These are phyloP conservation scores for Gossypium mustelinum DNA, from an alignment of 345 rosid genomes.

Conservation along the genomic window DNA sequence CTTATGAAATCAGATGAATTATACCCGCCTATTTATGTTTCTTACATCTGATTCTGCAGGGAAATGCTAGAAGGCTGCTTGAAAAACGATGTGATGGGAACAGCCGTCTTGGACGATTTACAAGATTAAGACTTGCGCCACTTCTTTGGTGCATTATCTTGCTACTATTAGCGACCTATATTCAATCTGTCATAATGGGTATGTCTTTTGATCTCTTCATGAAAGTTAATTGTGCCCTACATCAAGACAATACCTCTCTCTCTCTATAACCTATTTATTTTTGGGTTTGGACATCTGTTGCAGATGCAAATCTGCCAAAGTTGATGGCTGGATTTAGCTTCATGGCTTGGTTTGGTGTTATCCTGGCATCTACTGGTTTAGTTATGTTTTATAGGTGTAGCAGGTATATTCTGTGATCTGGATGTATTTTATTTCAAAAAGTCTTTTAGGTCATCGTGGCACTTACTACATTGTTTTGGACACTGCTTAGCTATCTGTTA, in stretches of 20 bases:
- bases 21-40: background rate
- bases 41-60: conserved; percentile 44
- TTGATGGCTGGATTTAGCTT: conserved; percentile 68
- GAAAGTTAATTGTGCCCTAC: conserved; percentile 18
- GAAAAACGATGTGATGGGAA: conserved; percentile 76
- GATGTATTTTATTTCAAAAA: background rate
- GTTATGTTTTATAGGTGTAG: conserved; percentile 86
- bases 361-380: conserved; percentile 70
- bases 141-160: conserved; percentile 66
- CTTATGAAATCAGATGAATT: conserved; percentile 6
- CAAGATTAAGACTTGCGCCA: conserved; percentile 91
- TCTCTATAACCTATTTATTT: background rate
- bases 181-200: conserved; percentile 75
- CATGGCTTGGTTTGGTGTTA: conserved; percentile 79
- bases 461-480: conserved; percentile 10
- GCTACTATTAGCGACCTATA: conserved; percentile 59
- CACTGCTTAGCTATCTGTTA: background rate
- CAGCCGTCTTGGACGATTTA: conserved; percentile 61
- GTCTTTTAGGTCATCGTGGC: background rate
- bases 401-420: conserved; percentile 45
- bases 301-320: conserved; percentile 81
- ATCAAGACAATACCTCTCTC: conserved; percentile 9
- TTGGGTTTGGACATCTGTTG: conserved; percentile 17
- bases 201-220: conserved; percentile 24
- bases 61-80: conserved; percentile 86